Evolutionary conservation across 1,139 yeast species (phyloP).

Genomic region (Geotrichum fermentans): DNA sequence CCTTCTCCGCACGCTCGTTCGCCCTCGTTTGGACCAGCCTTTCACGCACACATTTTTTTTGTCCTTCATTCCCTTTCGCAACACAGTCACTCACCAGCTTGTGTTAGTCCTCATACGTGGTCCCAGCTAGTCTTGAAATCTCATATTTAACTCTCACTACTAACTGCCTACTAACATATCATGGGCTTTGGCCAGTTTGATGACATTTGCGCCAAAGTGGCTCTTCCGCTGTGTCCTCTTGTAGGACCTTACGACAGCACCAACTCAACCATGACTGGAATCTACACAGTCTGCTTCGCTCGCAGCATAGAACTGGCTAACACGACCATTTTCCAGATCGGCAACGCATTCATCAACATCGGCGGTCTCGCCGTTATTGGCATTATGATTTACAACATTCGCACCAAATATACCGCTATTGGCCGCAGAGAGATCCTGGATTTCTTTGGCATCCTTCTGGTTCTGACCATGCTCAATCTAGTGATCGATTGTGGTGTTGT

Average conservation of each 20-base stretch:
- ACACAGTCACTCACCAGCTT: too few species aligned
- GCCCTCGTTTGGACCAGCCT: too few species aligned
- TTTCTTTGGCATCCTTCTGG: constrained; percentile 58
- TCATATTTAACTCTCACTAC: not conserved
- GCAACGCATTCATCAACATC: constrained; percentile 80
- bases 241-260: constrained; percentile 42
- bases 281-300: constrained; percentile 75
- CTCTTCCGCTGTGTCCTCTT: constrained; percentile 75
- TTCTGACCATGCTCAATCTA: constrained; percentile 58
- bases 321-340: constrained; percentile 83
- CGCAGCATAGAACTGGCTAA: constrained; percentile 83
- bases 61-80: too few species aligned
- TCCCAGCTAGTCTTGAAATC: too few species aligned
- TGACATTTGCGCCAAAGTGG: constrained; percentile 58
- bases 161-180: not conserved
- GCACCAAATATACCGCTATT: constrained; percentile 86
- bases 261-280: constrained; percentile 44
- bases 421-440: constrained; percentile 83
- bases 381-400: constrained; percentile 69
- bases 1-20: too few species aligned
- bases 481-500: constrained; percentile 89
- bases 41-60: too few species aligned
- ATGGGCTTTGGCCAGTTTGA: constrained; percentile 64
- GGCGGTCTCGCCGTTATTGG: constrained; percentile 62
- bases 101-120: too few species aligned